Percentiles rank a stretch among this genome's conserved stretches.
Conservation (phyloP, 352 stramenopile species). For the Globisporangium solare region DNA sequence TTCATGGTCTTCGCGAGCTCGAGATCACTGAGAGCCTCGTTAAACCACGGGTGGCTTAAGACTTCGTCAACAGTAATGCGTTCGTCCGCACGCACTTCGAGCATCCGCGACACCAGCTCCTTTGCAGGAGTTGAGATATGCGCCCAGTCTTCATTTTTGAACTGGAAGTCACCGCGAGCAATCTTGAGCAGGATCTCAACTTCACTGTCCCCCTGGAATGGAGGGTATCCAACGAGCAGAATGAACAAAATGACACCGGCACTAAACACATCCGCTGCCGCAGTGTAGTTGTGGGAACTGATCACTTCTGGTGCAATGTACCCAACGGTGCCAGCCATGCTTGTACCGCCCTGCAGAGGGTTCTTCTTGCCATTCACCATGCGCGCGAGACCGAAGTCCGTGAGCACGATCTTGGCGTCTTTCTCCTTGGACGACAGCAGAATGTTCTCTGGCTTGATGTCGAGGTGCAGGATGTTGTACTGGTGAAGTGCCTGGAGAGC, state of each 20-base stretch:
- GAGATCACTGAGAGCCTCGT: constrained; percentile 18
- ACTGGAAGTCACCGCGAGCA: constrained; percentile 65
- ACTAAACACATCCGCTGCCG: constrained; percentile 72
- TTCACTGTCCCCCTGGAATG: constrained; percentile 68
- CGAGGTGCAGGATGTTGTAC: constrained; percentile 76
- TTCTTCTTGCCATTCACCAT: constrained; percentile 75
- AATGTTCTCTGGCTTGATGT: constrained; percentile 85
- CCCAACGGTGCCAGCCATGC: constrained; percentile 70
- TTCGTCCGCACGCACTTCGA: constrained; percentile 65
- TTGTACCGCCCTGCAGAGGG: constrained; percentile 49
- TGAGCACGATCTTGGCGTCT: constrained; percentile 66
- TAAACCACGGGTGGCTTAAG: constrained; percentile 64
- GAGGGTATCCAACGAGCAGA: constrained; percentile 69
- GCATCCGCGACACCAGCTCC: constrained; percentile 68
- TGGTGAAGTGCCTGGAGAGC: constrained; percentile 59
- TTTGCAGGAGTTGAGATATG: constrained; percentile 53
- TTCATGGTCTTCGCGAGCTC: constrained; percentile 33
- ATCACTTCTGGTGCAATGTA: constrained; percentile 81
- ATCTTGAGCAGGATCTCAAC: constrained; percentile 80
- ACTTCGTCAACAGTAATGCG: constrained; percentile 67
- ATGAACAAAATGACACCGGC: constrained; percentile 82
- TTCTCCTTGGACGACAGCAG: constrained; percentile 46
- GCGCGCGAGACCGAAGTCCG: constrained; percentile 68
- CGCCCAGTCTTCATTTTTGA: constrained; percentile 56
- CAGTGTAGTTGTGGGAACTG: constrained; percentile 56